Evolutionary conservation across 805 yeast genomes (phyloP).

Genomic region (Saccharomyces paradoxus): DNA sequence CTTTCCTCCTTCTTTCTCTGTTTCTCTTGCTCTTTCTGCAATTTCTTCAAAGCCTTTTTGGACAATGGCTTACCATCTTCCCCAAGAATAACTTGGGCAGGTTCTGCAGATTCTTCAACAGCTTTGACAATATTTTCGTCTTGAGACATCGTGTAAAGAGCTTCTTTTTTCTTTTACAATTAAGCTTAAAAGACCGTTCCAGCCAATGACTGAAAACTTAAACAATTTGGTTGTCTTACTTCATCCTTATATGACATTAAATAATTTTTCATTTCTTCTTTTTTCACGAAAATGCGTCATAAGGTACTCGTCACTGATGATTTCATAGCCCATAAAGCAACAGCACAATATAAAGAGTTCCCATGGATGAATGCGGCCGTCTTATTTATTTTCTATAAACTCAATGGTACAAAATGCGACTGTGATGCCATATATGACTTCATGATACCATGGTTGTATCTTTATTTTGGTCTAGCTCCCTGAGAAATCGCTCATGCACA

Average conservation of each 20-base stretch:
- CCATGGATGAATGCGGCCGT: not conserved
- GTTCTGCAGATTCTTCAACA: slow-evolving; percentile 7
- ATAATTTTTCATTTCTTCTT: not conserved
- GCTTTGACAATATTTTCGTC: not conserved
- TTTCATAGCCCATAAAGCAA: not conserved
- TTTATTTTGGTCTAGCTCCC: not conserved
- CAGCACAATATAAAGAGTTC: not conserved
- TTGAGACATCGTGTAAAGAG: not conserved
- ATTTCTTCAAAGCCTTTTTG: slow-evolving; percentile 90
- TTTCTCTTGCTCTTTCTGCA: slow-evolving; percentile 88
- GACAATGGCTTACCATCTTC: slow-evolving; percentile 86
- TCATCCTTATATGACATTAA: not conserved
- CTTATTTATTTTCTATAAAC: not conserved
- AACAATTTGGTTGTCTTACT: not conserved
- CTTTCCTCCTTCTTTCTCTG: slow-evolving; percentile 87
- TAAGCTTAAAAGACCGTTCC: not conserved
- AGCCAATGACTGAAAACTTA: not conserved
- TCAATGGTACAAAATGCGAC: not conserved
- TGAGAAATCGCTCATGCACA: not conserved
- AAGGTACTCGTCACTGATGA: not conserved
- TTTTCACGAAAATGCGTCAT: not conserved
- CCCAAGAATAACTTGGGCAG: slow-evolving; percentile 36
- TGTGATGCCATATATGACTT: not conserved
- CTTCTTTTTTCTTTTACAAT: not conserved
- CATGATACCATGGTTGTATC: not conserved